Conservation (phyloP, 495 filamentous ascomycete species). For the Hypoxylon intermedium region DNA sequence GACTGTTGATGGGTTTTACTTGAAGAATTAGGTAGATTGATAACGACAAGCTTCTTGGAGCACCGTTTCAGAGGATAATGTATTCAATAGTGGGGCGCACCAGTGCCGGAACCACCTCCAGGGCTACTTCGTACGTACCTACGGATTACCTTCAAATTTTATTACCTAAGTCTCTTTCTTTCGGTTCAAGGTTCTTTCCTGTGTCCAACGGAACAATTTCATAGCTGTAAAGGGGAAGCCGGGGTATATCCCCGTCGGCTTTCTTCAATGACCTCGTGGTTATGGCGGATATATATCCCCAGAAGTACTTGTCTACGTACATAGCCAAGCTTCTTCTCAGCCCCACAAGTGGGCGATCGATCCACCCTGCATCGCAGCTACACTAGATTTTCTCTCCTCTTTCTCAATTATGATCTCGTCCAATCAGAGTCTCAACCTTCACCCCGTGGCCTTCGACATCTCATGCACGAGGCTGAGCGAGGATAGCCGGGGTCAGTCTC, state of each 20-base stretch:
- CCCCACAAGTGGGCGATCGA: slow-evolving; percentile 32
- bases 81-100: slow-evolving; percentile 25
- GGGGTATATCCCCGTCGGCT: neutral
- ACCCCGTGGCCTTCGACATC: slow-evolving; percentile 34
- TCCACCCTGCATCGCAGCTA: slow-evolving; percentile 35
- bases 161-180: neutral
- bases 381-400: slow-evolving; percentile 28
- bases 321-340: slow-evolving; percentile 8
- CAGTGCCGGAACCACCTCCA: neutral
- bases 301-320: too few relatives aligned
- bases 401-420: slow-evolving; percentile 5
- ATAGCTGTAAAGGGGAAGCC: slow-evolving; percentile 26
- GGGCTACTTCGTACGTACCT: neutral
- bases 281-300: slow-evolving; percentile 26
- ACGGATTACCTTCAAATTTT: too few relatives aligned
- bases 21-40: slow-evolving; percentile 8
- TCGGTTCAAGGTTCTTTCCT: neutral
- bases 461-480: slow-evolving; percentile 30
- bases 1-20: slow-evolving; percentile 15
- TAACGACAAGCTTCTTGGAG: slow-evolving; percentile 25
- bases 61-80: neutral
- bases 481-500: slow-evolving; percentile 17
- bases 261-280: slow-evolving; percentile 16
- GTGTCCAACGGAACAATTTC: neutral
- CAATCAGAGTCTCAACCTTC: slow-evolving; percentile 23